Evolutionary conservation across 495 filamentous ascomycete species (phyloP).

Genomic region (Lentithecium fluviatile): DNA sequence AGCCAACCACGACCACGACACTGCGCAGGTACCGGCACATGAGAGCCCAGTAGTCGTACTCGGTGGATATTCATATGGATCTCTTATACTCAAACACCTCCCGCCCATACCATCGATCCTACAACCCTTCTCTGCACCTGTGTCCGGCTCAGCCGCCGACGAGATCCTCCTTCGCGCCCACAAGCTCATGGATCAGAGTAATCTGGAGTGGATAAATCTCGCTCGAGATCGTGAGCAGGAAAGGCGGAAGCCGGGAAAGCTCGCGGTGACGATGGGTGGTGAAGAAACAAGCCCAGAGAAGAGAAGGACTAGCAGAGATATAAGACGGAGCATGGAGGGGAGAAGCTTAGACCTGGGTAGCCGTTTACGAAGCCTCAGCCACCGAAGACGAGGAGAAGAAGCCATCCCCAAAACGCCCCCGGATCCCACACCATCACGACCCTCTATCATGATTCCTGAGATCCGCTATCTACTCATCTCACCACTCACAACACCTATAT

Average conservation of each 20-base stretch:
- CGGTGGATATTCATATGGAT: slow-evolving; percentile 90
- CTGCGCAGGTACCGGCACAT: too few species aligned
- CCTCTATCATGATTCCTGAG: slow-evolving; percentile 2
- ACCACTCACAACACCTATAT: slow-evolving; percentile 64
- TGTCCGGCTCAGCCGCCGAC: slow-evolving; percentile 54
- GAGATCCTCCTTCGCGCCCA: slow-evolving; percentile 68
- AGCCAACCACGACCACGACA: not conserved
- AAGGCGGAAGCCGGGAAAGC: slow-evolving; percentile 13
- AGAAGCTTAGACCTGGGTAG: slow-evolving; percentile 37
- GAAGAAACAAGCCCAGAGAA: slow-evolving; percentile 39
- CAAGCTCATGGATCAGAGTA: slow-evolving; percentile 58
- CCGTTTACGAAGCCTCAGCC: slow-evolving; percentile 26
- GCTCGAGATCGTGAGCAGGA: slow-evolving; percentile 28
- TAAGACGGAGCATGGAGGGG: slow-evolving; percentile 33
- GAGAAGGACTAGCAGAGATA: slow-evolving; percentile 37
- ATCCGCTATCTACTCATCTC: slow-evolving; percentile 75
- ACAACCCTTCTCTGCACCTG: slow-evolving; percentile 54
- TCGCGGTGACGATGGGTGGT: slow-evolving; percentile 38
- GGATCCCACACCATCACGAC: not conserved
- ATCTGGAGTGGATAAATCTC: slow-evolving; percentile 39
- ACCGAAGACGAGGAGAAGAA: not conserved
- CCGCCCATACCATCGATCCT: slow-evolving; percentile 61
- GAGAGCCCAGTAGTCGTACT: slow-evolving; percentile 48
- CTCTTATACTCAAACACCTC: slow-evolving; percentile 71
- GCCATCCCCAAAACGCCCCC: not conserved